These are phyloP conservation scores for Sporothrix inflata DNA, from an alignment of 2,329 filamentous ascomycete genomes.

Conservation along the genomic window DNA sequence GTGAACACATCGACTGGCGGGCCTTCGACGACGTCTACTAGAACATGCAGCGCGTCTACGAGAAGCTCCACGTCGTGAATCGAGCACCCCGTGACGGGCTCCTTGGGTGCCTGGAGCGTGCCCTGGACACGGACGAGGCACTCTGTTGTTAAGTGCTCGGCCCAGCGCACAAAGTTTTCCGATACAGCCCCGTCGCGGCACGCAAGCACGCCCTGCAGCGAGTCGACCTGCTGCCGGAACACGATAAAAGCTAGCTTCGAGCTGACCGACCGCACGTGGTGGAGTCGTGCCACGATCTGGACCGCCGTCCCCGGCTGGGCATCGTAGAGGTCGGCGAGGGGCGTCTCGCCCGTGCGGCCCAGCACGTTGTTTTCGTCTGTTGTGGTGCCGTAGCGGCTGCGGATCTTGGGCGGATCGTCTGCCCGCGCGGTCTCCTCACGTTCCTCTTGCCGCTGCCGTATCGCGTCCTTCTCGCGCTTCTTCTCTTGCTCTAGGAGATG, in stretches of 20 bases:
- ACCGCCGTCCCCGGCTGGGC: constrained; percentile 58
- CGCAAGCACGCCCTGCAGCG: constrained; percentile 79
- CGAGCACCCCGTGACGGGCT: constrained; percentile 74
- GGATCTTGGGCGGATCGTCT: constrained; percentile 39
- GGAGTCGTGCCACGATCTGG: constrained; percentile 71
- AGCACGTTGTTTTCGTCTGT: constrained; percentile 33
- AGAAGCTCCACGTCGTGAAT: constrained; percentile 77
- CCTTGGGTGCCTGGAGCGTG: constrained; percentile 70
- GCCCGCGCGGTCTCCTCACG: constrained; percentile 41
- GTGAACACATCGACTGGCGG: constrained; percentile 56
- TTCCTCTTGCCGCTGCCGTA: constrained; percentile 41
- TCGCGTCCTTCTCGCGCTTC: constrained; percentile 40
- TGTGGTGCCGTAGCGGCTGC: constrained; percentile 39
- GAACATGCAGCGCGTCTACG: constrained; percentile 59
- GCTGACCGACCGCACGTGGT: constrained; percentile 80
- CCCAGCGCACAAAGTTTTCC: constrained; percentile 81
- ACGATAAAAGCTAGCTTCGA: constrained; percentile 82
- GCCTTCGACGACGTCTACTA: constrained; percentile 55
- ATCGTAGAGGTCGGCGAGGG: constrained; percentile 34
- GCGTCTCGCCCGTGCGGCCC: constrained; percentile 34
- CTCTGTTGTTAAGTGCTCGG: constrained; percentile 78
- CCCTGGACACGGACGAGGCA: constrained; percentile 78
- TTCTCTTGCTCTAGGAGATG: constrained; percentile 42
- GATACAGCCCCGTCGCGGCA: constrained; percentile 61
- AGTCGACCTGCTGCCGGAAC: constrained; percentile 80